phyloP scores from a whole-genome alignment of 2,329 filamentous ascomycete genomes.

The Podosphaera aphanis region DNA sequence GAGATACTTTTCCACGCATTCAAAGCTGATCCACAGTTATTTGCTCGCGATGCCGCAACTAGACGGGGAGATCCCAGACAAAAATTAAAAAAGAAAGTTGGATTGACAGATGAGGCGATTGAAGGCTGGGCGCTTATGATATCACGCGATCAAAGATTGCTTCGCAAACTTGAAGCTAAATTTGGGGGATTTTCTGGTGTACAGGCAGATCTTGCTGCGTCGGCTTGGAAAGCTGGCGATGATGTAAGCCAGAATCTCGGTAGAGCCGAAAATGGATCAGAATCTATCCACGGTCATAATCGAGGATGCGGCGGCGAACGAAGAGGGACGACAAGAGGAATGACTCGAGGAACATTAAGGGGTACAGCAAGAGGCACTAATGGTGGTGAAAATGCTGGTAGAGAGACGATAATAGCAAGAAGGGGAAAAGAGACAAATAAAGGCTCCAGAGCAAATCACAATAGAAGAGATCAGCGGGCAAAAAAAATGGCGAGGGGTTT shows the following conservation, averaged over 20 bases:
- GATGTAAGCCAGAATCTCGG: conserved; percentile 28
- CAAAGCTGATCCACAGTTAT: conserved; percentile 37
- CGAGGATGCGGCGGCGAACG: conserved; percentile 20
- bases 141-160: conserved; percentile 41
- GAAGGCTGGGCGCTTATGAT: conserved; percentile 91
- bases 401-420: conserved; percentile 46
- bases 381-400: conserved; percentile 41
- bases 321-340: too few relatives aligned
- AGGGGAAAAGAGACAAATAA: conserved; percentile 66
- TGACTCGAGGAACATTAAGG: too few relatives aligned
- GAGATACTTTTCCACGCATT: conserved; percentile 52
- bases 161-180: conserved; percentile 46
- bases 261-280: conserved; percentile 19
- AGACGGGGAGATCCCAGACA: conserved; percentile 37
- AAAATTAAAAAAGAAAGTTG: conserved; percentile 49
- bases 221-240: conserved; percentile 36
- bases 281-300: conserved; percentile 18
- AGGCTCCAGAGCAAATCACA: conserved; percentile 63
- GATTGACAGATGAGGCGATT: conserved; percentile 80
- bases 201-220: conserved; percentile 40
- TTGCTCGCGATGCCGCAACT: conserved; percentile 47
- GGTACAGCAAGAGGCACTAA: conserved; percentile 36
- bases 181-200: conserved; percentile 40
- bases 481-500: conserved; percentile 36
- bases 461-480: conserved; percentile 46